A percentile compares a stretch with the other conserved stretches of the same genome.
Conservation (phyloP, 164 flowering plant species). For the Vitis labrusca region DNA sequence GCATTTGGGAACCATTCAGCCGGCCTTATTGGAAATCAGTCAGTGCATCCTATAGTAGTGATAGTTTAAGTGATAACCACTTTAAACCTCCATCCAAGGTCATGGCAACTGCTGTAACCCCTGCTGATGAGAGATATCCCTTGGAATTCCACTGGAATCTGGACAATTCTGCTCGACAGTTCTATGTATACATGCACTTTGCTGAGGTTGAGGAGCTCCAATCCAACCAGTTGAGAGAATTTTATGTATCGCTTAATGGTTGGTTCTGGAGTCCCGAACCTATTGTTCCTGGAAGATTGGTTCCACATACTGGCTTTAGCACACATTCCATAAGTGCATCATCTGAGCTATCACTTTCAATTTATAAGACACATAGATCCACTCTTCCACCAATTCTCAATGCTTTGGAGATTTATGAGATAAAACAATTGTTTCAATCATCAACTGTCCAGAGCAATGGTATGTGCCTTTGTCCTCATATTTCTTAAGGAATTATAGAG, state of each 20-base stretch:
- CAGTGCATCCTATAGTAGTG: background rate
- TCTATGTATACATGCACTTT: conserved; percentile 33
- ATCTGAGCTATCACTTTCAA: background rate
- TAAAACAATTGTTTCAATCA: conserved; percentile 7
- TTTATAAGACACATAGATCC: background rate
- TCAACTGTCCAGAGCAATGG: conserved; percentile 25
- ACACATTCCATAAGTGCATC: background rate
- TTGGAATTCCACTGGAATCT: conserved; percentile 7
- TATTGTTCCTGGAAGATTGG: conserved; percentile 5
- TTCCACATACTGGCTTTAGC: background rate
- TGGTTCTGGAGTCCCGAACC: background rate
- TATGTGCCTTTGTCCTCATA: conserved; percentile 1
- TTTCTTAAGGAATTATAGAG: too few relatives aligned
- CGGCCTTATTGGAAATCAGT: too few relatives aligned
- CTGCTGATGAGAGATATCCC: conserved; percentile 7
- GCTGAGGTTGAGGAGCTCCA: conserved; percentile 27
- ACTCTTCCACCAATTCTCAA: conserved; percentile 38
- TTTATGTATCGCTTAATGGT: conserved; percentile 24
- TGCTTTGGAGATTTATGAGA: conserved; percentile 29
- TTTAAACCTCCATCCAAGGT: conserved; percentile 23
- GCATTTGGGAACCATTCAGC: too few relatives aligned
- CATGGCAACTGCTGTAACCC: conserved; percentile 31
- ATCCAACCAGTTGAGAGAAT: conserved; percentile 25
- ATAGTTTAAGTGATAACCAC: background rate
- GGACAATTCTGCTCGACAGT: conserved; percentile 1